A percentile compares a stretch with the other conserved stretches of the same genome.
These are phyloP conservation scores for Umbelopsis sp. DNA, from an alignment of 192 early-diverging fungal species.

Conservation along the genomic window DNA sequence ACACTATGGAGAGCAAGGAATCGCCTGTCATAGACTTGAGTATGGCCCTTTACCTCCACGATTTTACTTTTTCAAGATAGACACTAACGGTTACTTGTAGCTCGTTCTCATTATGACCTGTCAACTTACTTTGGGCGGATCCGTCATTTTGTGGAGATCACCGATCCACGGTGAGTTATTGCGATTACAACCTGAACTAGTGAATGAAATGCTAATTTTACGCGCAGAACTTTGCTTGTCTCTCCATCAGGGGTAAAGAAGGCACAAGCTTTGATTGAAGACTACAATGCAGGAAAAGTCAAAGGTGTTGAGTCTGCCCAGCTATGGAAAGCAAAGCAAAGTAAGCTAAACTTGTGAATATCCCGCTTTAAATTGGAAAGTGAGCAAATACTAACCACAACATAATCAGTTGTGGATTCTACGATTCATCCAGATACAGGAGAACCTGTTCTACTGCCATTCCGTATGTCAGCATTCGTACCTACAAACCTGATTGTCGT, in stretches of 20 bases:
- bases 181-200: neutral
- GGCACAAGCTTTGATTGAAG: conserved; percentile 61
- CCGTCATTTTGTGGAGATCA: conserved; percentile 73
- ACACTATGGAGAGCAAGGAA: neutral
- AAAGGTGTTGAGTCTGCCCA: conserved; percentile 43
- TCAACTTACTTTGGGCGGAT: conserved; percentile 74
- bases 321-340: conserved; percentile 74
- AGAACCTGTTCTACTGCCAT: conserved; percentile 75
- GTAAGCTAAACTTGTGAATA: no score
- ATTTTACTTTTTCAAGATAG: neutral
- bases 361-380: no score
- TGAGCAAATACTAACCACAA: neutral
- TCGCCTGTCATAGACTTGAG: conserved; percentile 1
- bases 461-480: conserved; percentile 84
- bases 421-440: conserved; percentile 84
- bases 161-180: conserved; percentile 57
- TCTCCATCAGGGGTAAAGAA: conserved; percentile 54
- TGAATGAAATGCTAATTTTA: neutral
- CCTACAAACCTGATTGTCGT: conserved; percentile 82
- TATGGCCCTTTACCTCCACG: neutral
- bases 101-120: conserved; percentile 63
- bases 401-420: conserved; percentile 62
- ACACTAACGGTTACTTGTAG: conserved; percentile 20
- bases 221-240: conserved; percentile 62
- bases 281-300: conserved; percentile 58